phyloP scores from a whole-genome alignment of 805 yeast genomes.

The Metschnikowia anglica region DNA sequence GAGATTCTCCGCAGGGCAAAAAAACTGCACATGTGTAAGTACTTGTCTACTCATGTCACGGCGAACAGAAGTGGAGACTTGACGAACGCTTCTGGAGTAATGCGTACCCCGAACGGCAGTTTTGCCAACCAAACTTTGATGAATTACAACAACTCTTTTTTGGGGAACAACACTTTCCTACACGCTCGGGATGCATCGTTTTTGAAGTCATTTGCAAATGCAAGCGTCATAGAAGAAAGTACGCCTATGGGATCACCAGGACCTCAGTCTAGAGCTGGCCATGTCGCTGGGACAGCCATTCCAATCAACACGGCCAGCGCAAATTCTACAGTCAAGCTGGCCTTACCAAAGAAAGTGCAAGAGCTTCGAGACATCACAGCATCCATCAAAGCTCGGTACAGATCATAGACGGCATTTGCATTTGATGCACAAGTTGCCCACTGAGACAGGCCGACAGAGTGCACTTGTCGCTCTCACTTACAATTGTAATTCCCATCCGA shows the following conservation, averaged over 20 bases:
- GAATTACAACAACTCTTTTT: constrained; percentile 19
- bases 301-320: neutral
- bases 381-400: constrained; percentile 27
- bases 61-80: constrained; percentile 15
- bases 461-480: too few species aligned
- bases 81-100: constrained; percentile 13
- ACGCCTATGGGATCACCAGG: constrained; percentile 35
- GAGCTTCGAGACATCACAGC: constrained; percentile 29
- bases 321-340: neutral
- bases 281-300: neutral
- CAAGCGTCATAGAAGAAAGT: constrained; percentile 37
- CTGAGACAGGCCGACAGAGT: too few species aligned
- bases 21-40: constrained; percentile 30
- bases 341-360: constrained; percentile 26
- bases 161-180: constrained; percentile 15
- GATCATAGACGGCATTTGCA: constrained; percentile 1
- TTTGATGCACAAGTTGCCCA: too few species aligned
- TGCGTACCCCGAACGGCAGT: constrained; percentile 17
- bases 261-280: constrained; percentile 14
- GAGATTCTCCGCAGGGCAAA: constrained; percentile 30
- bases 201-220: constrained; percentile 32
- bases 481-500: too few species aligned
- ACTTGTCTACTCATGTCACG: constrained; percentile 32
- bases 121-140: constrained; percentile 17
- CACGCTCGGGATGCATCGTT: constrained; percentile 25